A percentile compares a stretch with the other conserved stretches of the same genome.
phyloP scores from a whole-genome alignment of 1,139 yeast genomes.

The Lipomyces yarrowii region DNA sequence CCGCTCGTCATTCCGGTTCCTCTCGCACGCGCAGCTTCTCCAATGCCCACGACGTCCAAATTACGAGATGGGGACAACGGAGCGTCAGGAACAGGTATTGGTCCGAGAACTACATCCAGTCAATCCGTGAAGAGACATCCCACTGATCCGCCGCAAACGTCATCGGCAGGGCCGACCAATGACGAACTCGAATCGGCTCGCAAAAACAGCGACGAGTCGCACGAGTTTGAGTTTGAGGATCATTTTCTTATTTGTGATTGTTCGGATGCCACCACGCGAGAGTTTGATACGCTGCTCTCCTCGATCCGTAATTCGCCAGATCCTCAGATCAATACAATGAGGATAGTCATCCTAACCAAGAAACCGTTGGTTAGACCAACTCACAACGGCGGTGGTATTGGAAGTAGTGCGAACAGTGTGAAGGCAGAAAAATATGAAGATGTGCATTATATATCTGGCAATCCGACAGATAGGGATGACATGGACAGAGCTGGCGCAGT shows the following conservation, averaged over 20 bases:
- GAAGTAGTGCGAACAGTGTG: neutral
- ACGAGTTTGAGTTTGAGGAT: neutral
- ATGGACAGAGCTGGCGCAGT: slow-evolving; percentile 15
- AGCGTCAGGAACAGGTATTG: neutral
- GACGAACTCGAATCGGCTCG: neutral
- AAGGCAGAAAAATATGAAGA: neutral
- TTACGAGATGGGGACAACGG: neutral
- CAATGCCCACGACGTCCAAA: slow-evolving; percentile 1
- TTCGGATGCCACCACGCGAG: slow-evolving; percentile 15
- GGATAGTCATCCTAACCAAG: slow-evolving; percentile 12
- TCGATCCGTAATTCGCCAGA: slow-evolving; percentile 14
- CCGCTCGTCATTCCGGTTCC: slow-evolving; percentile 13
- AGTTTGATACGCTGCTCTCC: slow-evolving; percentile 6
- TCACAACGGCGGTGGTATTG: neutral
- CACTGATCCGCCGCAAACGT: neutral
- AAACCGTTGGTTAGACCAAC: neutral
- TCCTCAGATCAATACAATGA: neutral
- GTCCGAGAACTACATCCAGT: neutral
- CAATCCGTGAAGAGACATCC: neutral
- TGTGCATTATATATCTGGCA: slow-evolving; percentile 12
- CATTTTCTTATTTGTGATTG: slow-evolving; percentile 19
- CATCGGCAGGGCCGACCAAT: neutral
- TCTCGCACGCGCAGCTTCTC: slow-evolving; percentile 5
- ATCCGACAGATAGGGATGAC: slow-evolving; percentile 17
- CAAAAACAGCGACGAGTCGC: slow-evolving; percentile 1